Evolutionary conservation across 345 rosid species (phyloP).

Genomic region (Hypericum androsaemum): DNA sequence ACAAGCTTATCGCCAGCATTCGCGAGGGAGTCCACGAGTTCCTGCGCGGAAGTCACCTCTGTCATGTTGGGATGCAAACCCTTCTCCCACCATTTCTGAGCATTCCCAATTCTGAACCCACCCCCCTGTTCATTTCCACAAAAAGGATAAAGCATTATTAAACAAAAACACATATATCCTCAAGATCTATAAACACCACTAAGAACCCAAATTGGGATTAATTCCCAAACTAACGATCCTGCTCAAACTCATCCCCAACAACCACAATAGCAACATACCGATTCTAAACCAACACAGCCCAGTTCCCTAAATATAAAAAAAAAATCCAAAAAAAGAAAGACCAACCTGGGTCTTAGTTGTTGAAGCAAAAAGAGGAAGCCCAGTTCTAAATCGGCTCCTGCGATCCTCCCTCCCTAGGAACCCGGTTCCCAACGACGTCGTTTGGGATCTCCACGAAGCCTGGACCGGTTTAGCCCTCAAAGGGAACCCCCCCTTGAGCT

Average conservation of each 20-base stretch:
- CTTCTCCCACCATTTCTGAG: constrained; percentile 88
- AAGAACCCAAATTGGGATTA: not conserved
- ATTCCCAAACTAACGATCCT: too few relatives aligned
- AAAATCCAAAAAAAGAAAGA: not conserved
- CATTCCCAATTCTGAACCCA: constrained; percentile 45
- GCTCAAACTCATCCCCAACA: too few relatives aligned
- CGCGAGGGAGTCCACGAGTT: constrained; percentile 58
- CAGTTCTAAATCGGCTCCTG: constrained; percentile 17
- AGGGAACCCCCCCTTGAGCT: constrained; percentile 24
- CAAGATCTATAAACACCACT: not conserved
- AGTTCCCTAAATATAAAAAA: not conserved
- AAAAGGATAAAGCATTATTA: not conserved
- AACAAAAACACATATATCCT: not conserved
- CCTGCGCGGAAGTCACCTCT: constrained; percentile 77
- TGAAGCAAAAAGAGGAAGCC: constrained; percentile 16
- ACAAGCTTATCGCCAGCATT: constrained; percentile 79
- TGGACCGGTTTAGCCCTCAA: constrained; percentile 22
- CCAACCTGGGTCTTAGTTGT: constrained; percentile 52
- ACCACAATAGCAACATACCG: too few relatives aligned
- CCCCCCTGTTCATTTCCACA: constrained; percentile 28
- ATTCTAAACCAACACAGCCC: not conserved
- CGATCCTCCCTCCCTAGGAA: constrained; percentile 37
- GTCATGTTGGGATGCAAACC: constrained; percentile 71
- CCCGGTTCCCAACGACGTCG: constrained; percentile 11
- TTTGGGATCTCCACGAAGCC: constrained; percentile 21